Evolutionary conservation across 2,329 filamentous ascomycete genomes (phyloP).

Genomic region (Fusarium sarcochroum): DNA sequence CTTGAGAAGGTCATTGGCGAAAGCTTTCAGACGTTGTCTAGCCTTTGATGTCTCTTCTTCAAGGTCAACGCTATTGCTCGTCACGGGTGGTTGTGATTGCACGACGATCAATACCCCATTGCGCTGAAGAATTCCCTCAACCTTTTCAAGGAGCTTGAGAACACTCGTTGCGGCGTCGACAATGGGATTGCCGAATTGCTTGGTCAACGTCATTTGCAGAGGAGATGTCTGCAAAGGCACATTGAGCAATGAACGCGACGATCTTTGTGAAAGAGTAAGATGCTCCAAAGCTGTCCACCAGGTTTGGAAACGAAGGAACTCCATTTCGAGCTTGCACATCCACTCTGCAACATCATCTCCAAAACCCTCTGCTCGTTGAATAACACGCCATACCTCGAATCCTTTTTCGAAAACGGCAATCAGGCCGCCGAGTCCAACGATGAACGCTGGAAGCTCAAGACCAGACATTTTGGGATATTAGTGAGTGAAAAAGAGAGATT

Average conservation of each 20-base stretch:
- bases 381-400: not conserved
- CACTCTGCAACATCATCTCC: conserved; percentile 1
- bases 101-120: not conserved
- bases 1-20: not conserved
- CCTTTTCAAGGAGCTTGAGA: not conserved
- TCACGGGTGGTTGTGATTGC: rapidly evolving
- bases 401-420: not conserved
- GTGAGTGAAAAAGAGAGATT: not conserved
- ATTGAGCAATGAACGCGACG: not conserved
- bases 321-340: conserved; percentile 16
- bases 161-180: not conserved
- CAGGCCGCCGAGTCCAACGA: not conserved
- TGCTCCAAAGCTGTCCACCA: conserved; percentile 12
- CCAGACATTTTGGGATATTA: not conserved
- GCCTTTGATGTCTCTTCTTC: not conserved
- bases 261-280: not conserved
- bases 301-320: not conserved
- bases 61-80: rapidly evolving
- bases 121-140: not conserved
- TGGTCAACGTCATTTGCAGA: not conserved
- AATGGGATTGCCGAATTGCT: not conserved
- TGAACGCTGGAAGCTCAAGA: not conserved
- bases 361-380: not conserved
- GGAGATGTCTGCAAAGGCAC: not conserved
- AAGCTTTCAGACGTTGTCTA: not conserved